These are phyloP conservation scores for Microcos paniculata DNA, from an alignment of 345 rosid species.

Conservation along the genomic window DNA sequence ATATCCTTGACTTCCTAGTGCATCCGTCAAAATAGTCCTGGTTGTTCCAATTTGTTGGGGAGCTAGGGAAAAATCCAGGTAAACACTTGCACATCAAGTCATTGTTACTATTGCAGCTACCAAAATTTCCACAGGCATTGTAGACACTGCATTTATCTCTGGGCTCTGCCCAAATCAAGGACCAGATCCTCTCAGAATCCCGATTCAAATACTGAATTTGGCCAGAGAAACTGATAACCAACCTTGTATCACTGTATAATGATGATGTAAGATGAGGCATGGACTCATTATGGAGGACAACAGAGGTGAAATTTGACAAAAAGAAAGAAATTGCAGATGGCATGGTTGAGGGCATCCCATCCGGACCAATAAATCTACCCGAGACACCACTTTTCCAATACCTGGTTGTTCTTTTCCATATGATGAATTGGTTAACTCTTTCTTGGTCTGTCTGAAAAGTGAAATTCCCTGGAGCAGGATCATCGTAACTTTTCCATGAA, in stretches of 20 bases:
- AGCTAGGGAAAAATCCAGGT: conserved; percentile 45
- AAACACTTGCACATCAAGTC: conserved; percentile 43
- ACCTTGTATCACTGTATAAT: conserved; percentile 35
- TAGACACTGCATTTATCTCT: conserved; percentile 43
- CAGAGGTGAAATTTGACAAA: conserved; percentile 43
- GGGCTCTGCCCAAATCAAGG: conserved; percentile 41
- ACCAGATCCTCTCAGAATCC: conserved; percentile 33
- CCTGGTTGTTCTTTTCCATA: conserved; percentile 32
- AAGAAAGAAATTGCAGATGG: conserved; percentile 36
- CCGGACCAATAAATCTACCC: conserved; percentile 30
- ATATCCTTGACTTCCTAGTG: conserved; percentile 36
- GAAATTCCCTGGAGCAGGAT: conserved; percentile 66
- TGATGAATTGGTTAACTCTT: conserved; percentile 32
- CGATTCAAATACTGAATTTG: conserved; percentile 31
- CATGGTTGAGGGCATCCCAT: conserved; percentile 37
- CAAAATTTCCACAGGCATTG: conserved; percentile 47
- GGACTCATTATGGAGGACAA: conserved; percentile 31
- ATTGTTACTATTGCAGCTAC: conserved; percentile 45
- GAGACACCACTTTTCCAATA: conserved; percentile 53
- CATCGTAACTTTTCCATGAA: conserved; percentile 53
- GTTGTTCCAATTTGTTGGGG: conserved; percentile 34
- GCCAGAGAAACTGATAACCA: conserved; percentile 38
- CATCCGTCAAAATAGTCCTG: conserved; percentile 45
- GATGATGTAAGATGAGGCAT: conserved; percentile 45
- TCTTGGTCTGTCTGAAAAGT: conserved; percentile 43